Conservation (phyloP, 257 asterid species). For the Schizonepeta tenuifolia region DNA sequence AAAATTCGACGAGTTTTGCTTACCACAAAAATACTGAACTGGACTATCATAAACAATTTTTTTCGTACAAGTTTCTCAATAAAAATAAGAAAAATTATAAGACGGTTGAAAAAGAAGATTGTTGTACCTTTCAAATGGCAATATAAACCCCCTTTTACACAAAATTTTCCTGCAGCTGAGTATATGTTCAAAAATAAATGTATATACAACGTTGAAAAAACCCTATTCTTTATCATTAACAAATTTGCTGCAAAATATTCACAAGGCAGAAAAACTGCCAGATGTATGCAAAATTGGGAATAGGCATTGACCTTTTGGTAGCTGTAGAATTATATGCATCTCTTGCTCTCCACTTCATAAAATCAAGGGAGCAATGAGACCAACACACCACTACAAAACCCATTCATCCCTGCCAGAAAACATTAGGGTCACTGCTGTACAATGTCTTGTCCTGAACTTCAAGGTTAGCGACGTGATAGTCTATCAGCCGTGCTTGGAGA, state of each 20-base stretch:
- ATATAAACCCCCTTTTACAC: not conserved
- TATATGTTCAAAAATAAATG: not conserved
- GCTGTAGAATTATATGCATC: conserved; percentile 13
- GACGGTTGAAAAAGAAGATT: too few relatives aligned
- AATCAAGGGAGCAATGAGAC: conserved; percentile 22
- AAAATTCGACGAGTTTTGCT: too few relatives aligned
- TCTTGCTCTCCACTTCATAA: conserved; percentile 24
- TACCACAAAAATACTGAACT: too few relatives aligned
- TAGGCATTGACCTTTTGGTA: not conserved
- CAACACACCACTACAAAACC: not conserved
- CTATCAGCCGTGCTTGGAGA: conserved; percentile 70
- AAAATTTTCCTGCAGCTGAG: not conserved
- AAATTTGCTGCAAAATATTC: conserved; percentile 28
- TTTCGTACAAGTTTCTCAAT: too few relatives aligned
- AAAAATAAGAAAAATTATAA: too few relatives aligned
- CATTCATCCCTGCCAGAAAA: conserved; percentile 78
- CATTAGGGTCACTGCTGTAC: conserved; percentile 71
- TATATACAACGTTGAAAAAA: not conserved
- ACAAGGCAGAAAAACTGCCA: conserved; percentile 10
- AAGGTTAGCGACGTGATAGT: conserved; percentile 85
- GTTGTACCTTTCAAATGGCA: too few relatives aligned
- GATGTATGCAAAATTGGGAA: not conserved
- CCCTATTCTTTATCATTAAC: not conserved
- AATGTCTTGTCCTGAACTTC: conserved; percentile 88
- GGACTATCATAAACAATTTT: too few relatives aligned